Base-by-base conservation (phyloP, 129 eudicot species). In the Artemisia tridentata region DNA sequence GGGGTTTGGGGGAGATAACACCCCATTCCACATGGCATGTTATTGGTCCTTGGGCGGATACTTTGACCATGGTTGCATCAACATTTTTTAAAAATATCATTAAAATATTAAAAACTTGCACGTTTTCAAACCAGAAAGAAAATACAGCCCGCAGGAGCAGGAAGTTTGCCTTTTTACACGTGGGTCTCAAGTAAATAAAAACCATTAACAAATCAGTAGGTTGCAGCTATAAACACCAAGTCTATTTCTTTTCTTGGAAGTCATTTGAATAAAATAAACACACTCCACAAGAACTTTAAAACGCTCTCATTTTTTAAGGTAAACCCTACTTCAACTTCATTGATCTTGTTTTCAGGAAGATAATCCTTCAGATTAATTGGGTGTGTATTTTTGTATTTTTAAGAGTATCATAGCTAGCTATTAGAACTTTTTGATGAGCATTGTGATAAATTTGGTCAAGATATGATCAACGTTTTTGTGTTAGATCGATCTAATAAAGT, bases 401-500 rank as follows among this genome's bases (percentile, higher is more conserved):
- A 31, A 31, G 41, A 31, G 7, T 31, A 31, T 31, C 41, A 31
- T 23, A 1, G 2, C 25, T 31, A 31, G 7, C 41, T 31, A 31
- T 31, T 31, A 4, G 4, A 50, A 50, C 14, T 50, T 3, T 50
- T 4, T 13, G 16, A 11, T 13, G 68, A 63, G 52, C 17, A n/a
- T 34, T 2, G n/a, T 63, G 11, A 43, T 38, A 7, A 48, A 48
- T 48, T 8, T 10, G n/a, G 53, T 49, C 13, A 49, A 63, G n/a
- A 46, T n/a, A n/a, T n/a, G n/a, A n/a, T 64, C 2, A 16, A 11
- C 3, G 27, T 45, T 15, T 72, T 45, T 19, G 38, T 72, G 45
- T 60, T 72, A 62, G 76, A 72, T n/a, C n/a, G n/a, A n/a, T 60
- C 76, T 60, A 60, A 72, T 43, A 2, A 9, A 43, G 9, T 27